Evolutionary conservation across 192 early-diverging fungal genomes (phyloP).

Genomic region (Backusella macrospora): DNA sequence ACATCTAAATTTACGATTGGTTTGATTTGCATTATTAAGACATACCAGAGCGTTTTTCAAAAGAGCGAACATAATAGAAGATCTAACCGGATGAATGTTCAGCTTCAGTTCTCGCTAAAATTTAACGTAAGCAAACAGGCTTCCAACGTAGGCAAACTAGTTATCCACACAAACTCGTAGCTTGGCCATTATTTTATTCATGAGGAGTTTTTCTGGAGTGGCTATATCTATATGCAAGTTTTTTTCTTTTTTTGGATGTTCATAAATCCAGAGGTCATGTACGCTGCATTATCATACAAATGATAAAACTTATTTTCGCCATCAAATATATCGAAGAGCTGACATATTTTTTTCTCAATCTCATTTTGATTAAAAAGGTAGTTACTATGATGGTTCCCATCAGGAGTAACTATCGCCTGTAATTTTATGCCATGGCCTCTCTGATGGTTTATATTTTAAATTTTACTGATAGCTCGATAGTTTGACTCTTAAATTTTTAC

Average conservation of each 20-base stretch:
- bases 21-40: not conserved
- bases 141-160: not conserved
- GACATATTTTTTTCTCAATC: not conserved
- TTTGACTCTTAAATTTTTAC: too few species aligned
- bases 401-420: not conserved
- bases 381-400: not conserved
- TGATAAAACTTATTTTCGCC: not conserved
- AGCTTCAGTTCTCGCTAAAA: not conserved
- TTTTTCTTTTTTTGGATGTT: not conserved
- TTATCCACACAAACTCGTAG: not conserved
- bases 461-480: too few species aligned
- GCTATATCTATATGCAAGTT: not conserved
- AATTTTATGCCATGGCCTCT: not conserved
- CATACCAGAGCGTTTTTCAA: not conserved
- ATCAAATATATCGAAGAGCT: not conserved
- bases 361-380: not conserved
- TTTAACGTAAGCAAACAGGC: not conserved
- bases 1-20: not conserved
- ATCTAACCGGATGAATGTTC: not conserved
- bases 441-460: too few species aligned
- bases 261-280: not conserved
- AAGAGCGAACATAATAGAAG: not conserved
- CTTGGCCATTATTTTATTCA: not conserved
- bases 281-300: not conserved
- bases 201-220: not conserved